Base-by-base conservation (phyloP, 306 rosid species). In the Ceratonia siliqua region DNA sequence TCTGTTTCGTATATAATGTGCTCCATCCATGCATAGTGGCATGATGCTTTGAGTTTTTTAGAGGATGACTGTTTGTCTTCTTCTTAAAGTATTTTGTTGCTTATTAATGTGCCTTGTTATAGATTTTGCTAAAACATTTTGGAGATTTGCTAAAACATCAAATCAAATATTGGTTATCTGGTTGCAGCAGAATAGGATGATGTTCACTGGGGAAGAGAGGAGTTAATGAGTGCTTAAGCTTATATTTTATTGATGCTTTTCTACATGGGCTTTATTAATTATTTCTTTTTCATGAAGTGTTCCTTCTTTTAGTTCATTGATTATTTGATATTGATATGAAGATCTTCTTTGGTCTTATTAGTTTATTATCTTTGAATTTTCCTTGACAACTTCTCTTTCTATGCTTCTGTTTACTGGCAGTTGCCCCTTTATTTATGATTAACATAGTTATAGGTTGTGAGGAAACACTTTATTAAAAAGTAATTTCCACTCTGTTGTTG, bases 121-220 rank as follows among this genome's bases (percentile, higher is more conserved):
- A 13, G n/a, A 3, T 17, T 36, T 20, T 67, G 22, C 25, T 22
- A 25, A 39, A 52, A 18, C 30, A 33, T 55, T 73, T 35, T 38
- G 66, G 66, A 20, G 38, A 30, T 42, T 41, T 18, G 22, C 11
- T 28, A 39, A 1, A n/a, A 43, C 15, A 36, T 5, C 38, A 28
- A 32, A 21, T 39, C 70, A 74, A 33, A 61, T 42, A 73, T 21
- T 48, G 38, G 43, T 54, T 42, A n/a, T 66, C 38, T 68, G 62
- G 36, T 55, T 25, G 63, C 73, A n/a, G 42, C 9, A 36, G 59
- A 59, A 68, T 68, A 46, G 22, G 30, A 49, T 22, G 50, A 43
- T 1, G 8, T 18, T 68, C 65, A 39, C 3, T 3, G 36, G 21
- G 67, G 65, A 64, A 25, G 28, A 55, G 70, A 46, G 55, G 74